These are phyloP conservation scores for Irpex sp. DNA, from an alignment of 1,284 basidiomycete species.

Conservation along the genomic window DNA sequence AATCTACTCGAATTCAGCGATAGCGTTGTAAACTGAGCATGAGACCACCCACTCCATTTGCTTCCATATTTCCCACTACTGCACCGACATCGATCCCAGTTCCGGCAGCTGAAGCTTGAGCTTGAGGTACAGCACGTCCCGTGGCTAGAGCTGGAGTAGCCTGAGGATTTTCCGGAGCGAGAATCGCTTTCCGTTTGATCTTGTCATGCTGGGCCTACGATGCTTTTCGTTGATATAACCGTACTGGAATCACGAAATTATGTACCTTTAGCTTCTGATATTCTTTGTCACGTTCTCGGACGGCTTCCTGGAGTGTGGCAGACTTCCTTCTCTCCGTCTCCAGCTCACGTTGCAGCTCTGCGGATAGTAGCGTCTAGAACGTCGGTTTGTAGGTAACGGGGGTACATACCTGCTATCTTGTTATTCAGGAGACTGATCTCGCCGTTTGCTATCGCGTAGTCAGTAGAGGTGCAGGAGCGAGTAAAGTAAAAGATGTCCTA, in stretches of 20 bases:
- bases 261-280: constrained; percentile 80
- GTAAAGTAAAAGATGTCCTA: too few relatives aligned
- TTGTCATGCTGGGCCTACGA: constrained; percentile 64
- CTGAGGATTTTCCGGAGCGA: constrained; percentile 32
- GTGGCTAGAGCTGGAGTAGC: not conserved
- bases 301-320: constrained; percentile 67
- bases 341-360: constrained; percentile 74
- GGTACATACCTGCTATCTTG: constrained; percentile 55
- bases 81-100: constrained; percentile 43
- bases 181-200: constrained; percentile 73
- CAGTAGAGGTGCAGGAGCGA: not conserved
- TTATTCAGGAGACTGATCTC: constrained; percentile 69
- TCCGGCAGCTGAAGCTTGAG: constrained; percentile 2
- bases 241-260: not conserved
- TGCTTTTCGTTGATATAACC: not conserved
- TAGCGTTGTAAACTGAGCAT: not conserved
- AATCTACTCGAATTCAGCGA: constrained; percentile 38
- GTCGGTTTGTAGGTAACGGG: not conserved
- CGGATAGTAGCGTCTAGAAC: not conserved
- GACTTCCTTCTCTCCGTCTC: constrained; percentile 73
- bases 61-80: constrained; percentile 69
- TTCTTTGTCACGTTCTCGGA: constrained; percentile 77
- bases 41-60: constrained; percentile 46
- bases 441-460: constrained; percentile 53
- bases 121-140: not conserved